These are phyloP conservation scores for Apiospora sp. DNA, from an alignment of 2,329 filamentous ascomycete species.

Conservation along the genomic window DNA sequence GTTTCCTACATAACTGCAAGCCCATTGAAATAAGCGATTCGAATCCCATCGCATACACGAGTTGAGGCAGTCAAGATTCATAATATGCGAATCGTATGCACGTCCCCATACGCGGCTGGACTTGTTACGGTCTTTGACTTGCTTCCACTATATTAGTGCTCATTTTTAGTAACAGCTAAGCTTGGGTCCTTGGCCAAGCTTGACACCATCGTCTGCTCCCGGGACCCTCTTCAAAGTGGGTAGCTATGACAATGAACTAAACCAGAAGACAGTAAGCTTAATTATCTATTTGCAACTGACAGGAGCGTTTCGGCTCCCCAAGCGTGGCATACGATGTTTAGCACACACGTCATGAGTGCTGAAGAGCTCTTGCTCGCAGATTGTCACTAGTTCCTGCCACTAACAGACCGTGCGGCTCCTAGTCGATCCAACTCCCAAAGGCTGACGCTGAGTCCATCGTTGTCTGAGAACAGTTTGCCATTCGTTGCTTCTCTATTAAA, in stretches of 20 bases:
- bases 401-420: not conserved
- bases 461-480: too few species aligned
- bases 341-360: not conserved
- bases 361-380: not conserved
- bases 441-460: not conserved
- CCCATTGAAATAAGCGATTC: not conserved
- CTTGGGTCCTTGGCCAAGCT: not conserved
- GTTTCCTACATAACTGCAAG: not conserved
- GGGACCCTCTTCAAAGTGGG: not conserved
- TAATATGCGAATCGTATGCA: not conserved
- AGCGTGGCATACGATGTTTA: too few species aligned
- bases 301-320: not conserved
- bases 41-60: not conserved
- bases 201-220: not conserved
- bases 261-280: conserved; percentile 5
- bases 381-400: not conserved
- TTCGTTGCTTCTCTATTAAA: not conserved
- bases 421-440: not conserved
- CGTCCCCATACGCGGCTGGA: not conserved
- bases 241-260: not conserved
- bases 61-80: not conserved
- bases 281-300: not conserved
- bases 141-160: conserved; percentile 4
- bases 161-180: not conserved
- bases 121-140: not conserved